These are phyloP conservation scores for Aschersonia sp. DNA, from an alignment of 2,329 filamentous ascomycete genomes.

Conservation along the genomic window DNA sequence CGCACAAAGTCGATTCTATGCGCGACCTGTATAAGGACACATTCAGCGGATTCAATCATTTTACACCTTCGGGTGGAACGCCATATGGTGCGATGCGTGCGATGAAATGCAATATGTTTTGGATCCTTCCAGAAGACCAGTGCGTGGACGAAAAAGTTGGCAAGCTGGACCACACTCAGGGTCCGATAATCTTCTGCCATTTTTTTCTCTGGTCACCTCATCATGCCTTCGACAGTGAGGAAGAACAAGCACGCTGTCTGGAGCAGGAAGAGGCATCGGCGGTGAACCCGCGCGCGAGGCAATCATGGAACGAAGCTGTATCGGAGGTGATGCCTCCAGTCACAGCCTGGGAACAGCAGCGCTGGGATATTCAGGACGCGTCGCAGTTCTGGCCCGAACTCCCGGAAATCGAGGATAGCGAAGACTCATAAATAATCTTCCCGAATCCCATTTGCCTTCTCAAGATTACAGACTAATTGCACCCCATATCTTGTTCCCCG, in stretches of 20 bases:
- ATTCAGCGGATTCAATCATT: too few species aligned
- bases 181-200: background rate
- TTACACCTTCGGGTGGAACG: too few species aligned
- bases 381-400: background rate
- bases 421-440: background rate
- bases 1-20: too few species aligned
- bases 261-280: background rate
- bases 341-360: background rate
- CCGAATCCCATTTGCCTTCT: background rate
- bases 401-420: background rate
- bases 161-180: background rate
- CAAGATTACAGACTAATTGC: background rate
- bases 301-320: background rate
- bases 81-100: too few species aligned
- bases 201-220: background rate
- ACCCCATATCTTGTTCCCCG: too few species aligned
- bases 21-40: too few species aligned
- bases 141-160: background rate
- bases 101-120: background rate
- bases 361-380: background rate
- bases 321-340: background rate
- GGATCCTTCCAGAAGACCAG: background rate
- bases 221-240: too few species aligned
- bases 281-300: background rate
- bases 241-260: background rate